These are phyloP conservation scores for Elymus sibiricus DNA, from an alignment of 176 grass and related monocot species.

Conservation along the genomic window DNA sequence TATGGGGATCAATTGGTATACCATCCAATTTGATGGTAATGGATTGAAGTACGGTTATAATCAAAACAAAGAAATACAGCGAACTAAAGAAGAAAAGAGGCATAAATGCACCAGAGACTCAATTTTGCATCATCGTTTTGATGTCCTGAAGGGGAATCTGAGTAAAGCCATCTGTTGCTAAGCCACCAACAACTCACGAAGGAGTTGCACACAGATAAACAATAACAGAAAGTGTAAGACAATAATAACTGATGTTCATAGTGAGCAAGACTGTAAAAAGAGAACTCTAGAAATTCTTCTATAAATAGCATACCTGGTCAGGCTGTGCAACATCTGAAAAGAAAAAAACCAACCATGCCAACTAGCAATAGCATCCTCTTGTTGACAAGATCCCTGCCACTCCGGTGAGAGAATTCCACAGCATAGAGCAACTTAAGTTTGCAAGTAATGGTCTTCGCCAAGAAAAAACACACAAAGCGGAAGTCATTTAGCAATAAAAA, in stretches of 20 bases:
- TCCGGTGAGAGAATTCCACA: constrained; percentile 90
- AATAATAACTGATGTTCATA: background rate
- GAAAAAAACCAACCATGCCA: constrained; percentile 81
- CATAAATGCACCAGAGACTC: constrained; percentile 67
- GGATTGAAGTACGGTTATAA: no score
- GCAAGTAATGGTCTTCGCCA: background rate
- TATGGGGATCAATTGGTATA: no score
- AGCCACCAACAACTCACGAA: background rate
- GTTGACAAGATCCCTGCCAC: constrained; percentile 88
- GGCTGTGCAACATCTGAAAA: constrained; percentile 95
- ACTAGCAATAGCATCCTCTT: constrained; percentile 39
- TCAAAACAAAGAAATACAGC: background rate
- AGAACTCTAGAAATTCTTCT: no score
- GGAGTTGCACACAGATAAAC: background rate
- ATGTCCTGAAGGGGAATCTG: constrained; percentile 71
- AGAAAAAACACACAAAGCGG: background rate
- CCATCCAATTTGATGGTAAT: no score
- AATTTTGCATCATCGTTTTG: constrained; percentile 72
- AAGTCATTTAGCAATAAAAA: background rate
- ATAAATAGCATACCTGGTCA: constrained; percentile 54
- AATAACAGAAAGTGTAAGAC: no score
- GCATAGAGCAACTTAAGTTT: constrained; percentile 76
- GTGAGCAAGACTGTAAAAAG: background rate
- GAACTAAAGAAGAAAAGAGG: background rate
- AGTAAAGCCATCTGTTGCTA: constrained; percentile 78